A percentile compares a stretch with the other conserved stretches of the same genome.
phyloP scores from a whole-genome alignment of 2,329 filamentous ascomycete species.

The Colletotrichum horii region DNA sequence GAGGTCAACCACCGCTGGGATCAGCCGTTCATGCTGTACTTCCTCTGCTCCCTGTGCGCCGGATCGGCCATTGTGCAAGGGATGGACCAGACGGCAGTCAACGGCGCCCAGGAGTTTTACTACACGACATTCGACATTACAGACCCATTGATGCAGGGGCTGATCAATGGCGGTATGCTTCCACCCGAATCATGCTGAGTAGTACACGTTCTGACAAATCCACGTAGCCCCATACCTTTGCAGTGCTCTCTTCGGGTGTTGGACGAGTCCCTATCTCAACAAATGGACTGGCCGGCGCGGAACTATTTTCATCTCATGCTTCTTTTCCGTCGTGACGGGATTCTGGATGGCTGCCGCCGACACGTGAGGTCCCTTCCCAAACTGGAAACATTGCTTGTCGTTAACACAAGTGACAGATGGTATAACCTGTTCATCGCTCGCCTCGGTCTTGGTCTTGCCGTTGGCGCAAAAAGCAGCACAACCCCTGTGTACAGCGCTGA shows the following conservation, averaged over 20 bases:
- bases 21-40: conserved; percentile 38
- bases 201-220: not conserved
- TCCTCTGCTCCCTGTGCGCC: conserved; percentile 31
- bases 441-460: conserved; percentile 40
- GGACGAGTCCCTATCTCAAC: conserved; percentile 51
- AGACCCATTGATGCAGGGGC: conserved; percentile 53
- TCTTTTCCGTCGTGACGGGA: conserved; percentile 53
- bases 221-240: conserved; percentile 55
- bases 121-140: conserved; percentile 35
- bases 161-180: conserved; percentile 49
- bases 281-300: conserved; percentile 66
- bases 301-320: conserved; percentile 68
- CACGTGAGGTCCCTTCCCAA: conserved; percentile 47
- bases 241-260: conserved; percentile 43
- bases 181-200: not conserved
- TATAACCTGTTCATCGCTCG: conserved; percentile 35
- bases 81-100: conserved; percentile 70
- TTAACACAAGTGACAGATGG: conserved; percentile 44
- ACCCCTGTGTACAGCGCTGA: conserved; percentile 41
- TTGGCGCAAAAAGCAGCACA: conserved; percentile 41
- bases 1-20: conserved; percentile 36
- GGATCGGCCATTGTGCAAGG: conserved; percentile 49
- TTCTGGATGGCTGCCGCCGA: conserved; percentile 62
- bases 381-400: conserved; percentile 4
- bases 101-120: conserved; percentile 56